Percentiles rank a stretch among this genome's conserved stretches.
Conservation (phyloP, 306 rosid genomes). For the Trifolium fragiferum region DNA sequence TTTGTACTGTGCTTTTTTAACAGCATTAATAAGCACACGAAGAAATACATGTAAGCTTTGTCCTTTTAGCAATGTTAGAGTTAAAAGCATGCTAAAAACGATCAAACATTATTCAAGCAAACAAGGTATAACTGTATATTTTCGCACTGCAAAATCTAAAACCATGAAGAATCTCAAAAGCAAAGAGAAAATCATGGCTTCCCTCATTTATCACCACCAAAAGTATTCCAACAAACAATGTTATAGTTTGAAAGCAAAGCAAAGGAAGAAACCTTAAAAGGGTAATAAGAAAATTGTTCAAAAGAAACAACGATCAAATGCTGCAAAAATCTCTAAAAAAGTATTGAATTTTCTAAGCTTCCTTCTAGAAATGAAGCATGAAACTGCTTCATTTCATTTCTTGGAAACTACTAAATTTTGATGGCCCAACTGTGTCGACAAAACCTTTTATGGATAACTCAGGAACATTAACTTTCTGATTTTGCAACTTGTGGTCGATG, state of each 20-base stretch:
- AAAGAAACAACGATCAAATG: constrained; percentile 55
- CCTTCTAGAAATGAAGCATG: constrained; percentile 44
- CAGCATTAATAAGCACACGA: background rate
- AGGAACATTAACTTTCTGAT: constrained; percentile 54
- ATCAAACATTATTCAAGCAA: constrained; percentile 37
- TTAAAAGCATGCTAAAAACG: constrained; percentile 29
- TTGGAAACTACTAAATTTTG: constrained; percentile 61
- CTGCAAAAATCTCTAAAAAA: constrained; percentile 58
- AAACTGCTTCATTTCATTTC: constrained; percentile 48
- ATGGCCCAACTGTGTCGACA: constrained; percentile 66
- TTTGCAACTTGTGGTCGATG: constrained; percentile 68
- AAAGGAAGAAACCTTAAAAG: constrained; percentile 33
- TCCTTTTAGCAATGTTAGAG: background rate
- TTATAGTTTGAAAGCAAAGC: constrained; percentile 43
- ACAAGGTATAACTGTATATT: constrained; percentile 12
- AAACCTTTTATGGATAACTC: constrained; percentile 79
- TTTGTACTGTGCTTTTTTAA: background rate
- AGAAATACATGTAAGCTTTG: background rate
- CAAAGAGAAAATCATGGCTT: constrained; percentile 27
- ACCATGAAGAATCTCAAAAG: background rate
- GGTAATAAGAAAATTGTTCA: constrained; percentile 40
- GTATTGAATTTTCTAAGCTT: constrained; percentile 46
- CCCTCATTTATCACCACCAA: constrained; percentile 40
- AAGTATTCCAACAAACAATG: constrained; percentile 35
- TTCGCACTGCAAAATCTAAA: constrained; percentile 35